phyloP scores from a whole-genome alignment of 805 yeast genomes.

The Kluyveromyces siamensis region DNA sequence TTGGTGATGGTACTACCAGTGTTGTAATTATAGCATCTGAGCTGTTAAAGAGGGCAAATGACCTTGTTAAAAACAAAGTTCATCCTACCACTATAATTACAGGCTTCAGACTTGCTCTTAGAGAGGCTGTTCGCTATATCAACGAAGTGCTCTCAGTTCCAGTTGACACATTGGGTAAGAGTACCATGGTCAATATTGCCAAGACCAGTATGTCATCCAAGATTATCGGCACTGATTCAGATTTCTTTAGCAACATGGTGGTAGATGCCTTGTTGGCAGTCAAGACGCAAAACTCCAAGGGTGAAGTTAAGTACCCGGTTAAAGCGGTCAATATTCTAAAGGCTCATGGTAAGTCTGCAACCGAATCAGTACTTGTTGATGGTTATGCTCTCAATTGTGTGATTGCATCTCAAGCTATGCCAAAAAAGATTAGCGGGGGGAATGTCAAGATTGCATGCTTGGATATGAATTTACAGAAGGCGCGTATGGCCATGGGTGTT shows the following conservation, averaged over 20 bases:
- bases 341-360: slow-evolving; percentile 92
- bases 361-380: slow-evolving; percentile 75
- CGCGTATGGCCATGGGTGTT: slow-evolving; percentile 97
- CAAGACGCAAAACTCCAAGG: slow-evolving; percentile 78
- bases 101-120: slow-evolving; percentile 87
- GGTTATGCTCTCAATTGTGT: slow-evolving; percentile 98
- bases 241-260: slow-evolving; percentile 80
- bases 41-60: slow-evolving; percentile 84
- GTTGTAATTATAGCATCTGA: slow-evolving; percentile 96
- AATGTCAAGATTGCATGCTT: slow-evolving; percentile 78
- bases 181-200: slow-evolving; percentile 82
- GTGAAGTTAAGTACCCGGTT: slow-evolving; percentile 88
- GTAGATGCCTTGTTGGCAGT: slow-evolving; percentile 95
- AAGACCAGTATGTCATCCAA: slow-evolving; percentile 96
- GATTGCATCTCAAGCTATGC: slow-evolving; percentile 95
- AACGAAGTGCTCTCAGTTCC: slow-evolving; percentile 75
- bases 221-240: slow-evolving; percentile 89
- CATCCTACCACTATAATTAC: slow-evolving; percentile 98
- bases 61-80: slow-evolving; percentile 82
- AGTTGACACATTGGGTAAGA: slow-evolving; percentile 73
- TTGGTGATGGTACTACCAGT: slow-evolving; percentile 97
- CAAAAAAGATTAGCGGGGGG: slow-evolving; percentile 38
- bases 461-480: slow-evolving; percentile 90
- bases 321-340: slow-evolving; percentile 93
- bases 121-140: slow-evolving; percentile 83